Percentiles rank a stretch among this genome's conserved stretches.
Evolutionary conservation across 164 flowering plant species (phyloP).

Genomic region (Saururus chinensis): DNA sequence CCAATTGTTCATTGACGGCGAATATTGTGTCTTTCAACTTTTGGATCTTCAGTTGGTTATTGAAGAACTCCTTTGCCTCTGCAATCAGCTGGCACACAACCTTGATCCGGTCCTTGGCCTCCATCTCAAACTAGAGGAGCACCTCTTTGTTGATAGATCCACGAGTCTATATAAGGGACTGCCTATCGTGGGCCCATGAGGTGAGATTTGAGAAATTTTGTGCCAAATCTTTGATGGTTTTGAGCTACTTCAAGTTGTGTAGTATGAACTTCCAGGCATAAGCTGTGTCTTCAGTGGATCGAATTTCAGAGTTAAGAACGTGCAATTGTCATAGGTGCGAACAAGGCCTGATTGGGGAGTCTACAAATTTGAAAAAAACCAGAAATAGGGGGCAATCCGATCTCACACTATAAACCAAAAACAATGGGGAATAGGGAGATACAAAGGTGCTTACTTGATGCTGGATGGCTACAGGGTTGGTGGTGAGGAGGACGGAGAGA

Average conservation of each 20-base stretch:
- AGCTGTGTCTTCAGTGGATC: conserved; percentile 72
- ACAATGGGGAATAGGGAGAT: not conserved
- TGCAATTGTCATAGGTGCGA: conserved; percentile 48
- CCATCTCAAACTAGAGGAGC: conserved; percentile 82
- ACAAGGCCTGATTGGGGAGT: conserved; percentile 4
- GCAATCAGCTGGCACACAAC: conserved; percentile 49
- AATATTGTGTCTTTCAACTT: too few relatives aligned
- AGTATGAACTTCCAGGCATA: conserved; percentile 86
- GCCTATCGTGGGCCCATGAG: conserved; percentile 28
- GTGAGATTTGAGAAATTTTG: conserved; percentile 44
- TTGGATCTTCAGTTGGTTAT: conserved; percentile 90
- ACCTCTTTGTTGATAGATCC: conserved; percentile 65
- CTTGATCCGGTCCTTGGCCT: conserved; percentile 77
- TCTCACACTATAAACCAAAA: not conserved
- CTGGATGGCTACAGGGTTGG: conserved; percentile 34
- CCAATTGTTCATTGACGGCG: conserved; percentile 70
- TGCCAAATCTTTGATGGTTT: conserved; percentile 61
- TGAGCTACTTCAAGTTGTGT: conserved; percentile 63
- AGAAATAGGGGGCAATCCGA: too few relatives aligned
- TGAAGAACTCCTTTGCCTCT: conserved; percentile 80
- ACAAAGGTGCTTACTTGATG: conserved; percentile 10
- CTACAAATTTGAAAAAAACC: conserved; percentile 10
- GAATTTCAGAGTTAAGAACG: conserved; percentile 66
- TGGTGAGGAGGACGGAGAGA: conserved; percentile 48
- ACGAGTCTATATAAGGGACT: conserved; percentile 40